Evolutionary conservation across 257 asterid species (phyloP).

Genomic region (Fraxinus excelsior): DNA sequence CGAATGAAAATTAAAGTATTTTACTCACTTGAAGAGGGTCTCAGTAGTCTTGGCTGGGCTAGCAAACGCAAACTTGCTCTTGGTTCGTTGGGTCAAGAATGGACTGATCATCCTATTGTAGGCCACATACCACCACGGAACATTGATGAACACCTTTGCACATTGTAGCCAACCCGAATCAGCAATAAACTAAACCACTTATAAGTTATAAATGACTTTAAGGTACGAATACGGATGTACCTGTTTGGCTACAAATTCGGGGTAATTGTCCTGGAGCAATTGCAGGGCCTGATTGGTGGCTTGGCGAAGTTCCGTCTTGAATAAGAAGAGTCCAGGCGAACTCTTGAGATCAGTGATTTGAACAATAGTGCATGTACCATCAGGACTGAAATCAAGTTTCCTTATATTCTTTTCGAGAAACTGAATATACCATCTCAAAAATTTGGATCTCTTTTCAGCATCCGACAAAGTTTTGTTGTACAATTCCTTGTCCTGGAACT

Average conservation of each 20-base stretch:
- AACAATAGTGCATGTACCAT: slow-evolving; percentile 75
- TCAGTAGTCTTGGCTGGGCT: slow-evolving; percentile 87
- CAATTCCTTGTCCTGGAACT: slow-evolving; percentile 83
- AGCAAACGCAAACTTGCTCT: slow-evolving; percentile 99
- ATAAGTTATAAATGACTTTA: background rate
- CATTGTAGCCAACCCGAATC: slow-evolving; percentile 16
- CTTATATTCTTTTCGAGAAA: slow-evolving; percentile 80
- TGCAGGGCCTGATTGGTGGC: slow-evolving; percentile 87
- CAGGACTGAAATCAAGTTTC: slow-evolving; percentile 80
- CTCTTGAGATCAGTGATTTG: slow-evolving; percentile 86
- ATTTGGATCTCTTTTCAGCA: slow-evolving; percentile 72
- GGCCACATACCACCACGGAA: slow-evolving; percentile 98
- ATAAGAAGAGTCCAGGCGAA: slow-evolving; percentile 73
- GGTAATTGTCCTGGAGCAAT: slow-evolving; percentile 89
- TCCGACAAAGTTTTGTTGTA: slow-evolving; percentile 81
- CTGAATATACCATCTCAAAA: slow-evolving; percentile 75
- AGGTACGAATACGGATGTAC: slow-evolving; percentile 29
- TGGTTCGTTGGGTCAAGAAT: slow-evolving; percentile 84
- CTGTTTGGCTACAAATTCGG: slow-evolving; percentile 98
- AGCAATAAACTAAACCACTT: slow-evolving; percentile 4
- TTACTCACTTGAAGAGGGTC: slow-evolving; percentile 77
- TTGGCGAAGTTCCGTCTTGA: slow-evolving; percentile 83
- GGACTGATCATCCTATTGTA: slow-evolving; percentile 88
- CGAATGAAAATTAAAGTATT: background rate
- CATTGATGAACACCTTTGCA: slow-evolving; percentile 85